Percentiles rank a stretch among this genome's conserved stretches.
Evolutionary conservation across 2,329 filamentous ascomycete species (phyloP).

Genomic region (Onygena corvina): DNA sequence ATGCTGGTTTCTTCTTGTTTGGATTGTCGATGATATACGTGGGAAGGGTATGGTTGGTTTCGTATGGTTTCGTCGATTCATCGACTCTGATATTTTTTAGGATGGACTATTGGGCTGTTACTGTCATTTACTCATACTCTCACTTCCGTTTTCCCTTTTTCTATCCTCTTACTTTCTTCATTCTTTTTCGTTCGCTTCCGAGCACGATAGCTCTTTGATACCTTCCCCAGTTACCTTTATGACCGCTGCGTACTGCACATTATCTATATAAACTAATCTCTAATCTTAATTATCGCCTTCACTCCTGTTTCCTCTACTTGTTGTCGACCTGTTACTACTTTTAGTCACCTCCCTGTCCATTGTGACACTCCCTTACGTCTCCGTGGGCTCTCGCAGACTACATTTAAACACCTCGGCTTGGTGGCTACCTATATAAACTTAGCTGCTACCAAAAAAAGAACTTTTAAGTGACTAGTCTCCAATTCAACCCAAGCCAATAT

Average conservation of each 20-base stretch:
- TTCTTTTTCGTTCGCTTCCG: neutral
- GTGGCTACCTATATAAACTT: no score
- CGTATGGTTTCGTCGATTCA: neutral
- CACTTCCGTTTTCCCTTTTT: neutral
- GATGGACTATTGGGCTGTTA: neutral
- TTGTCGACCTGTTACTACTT: neutral
- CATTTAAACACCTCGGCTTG: no score
- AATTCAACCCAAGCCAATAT: neutral
- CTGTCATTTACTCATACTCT: neutral
- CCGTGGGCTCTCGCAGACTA: no score
- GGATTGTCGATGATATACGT: slow-evolving; percentile 1
- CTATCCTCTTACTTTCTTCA: neutral
- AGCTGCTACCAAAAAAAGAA: no score
- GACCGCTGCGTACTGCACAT: neutral
- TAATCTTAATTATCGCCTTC: slow-evolving; percentile 5
- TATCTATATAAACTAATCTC: slow-evolving; percentile 5
- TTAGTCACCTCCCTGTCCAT: neutral
- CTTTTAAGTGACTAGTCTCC: neutral
- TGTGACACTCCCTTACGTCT: no score
- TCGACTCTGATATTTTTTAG: neutral
- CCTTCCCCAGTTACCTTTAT: neutral
- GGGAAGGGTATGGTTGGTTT: neutral
- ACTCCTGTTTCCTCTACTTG: neutral
- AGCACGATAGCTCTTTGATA: neutral
- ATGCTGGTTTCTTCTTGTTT: neutral